A percentile compares a stretch with the other conserved stretches of the same genome.
phyloP scores from a whole-genome alignment of 768 basidiomycete species.

The Russula sp. region DNA sequence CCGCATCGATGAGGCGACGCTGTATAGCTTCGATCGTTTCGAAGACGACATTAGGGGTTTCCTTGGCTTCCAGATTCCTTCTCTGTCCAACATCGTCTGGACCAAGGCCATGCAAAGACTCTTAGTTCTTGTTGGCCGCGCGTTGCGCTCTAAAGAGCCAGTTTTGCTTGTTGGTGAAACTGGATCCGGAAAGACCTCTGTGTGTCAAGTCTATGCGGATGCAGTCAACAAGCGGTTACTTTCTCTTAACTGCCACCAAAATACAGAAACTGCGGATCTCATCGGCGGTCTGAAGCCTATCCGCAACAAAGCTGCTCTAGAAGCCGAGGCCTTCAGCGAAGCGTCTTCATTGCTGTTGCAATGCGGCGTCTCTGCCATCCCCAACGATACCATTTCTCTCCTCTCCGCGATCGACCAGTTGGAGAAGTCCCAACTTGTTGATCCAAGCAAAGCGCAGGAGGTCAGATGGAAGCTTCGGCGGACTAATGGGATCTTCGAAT shows the following conservation, averaged over 20 bases:
- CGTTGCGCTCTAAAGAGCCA: constrained; percentile 86
- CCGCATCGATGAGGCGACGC: constrained; percentile 57
- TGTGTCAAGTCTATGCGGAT: constrained; percentile 84
- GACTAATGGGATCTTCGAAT: constrained; percentile 83
- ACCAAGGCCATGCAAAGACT: constrained; percentile 89
- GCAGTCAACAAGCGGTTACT: constrained; percentile 54
- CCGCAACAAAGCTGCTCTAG: constrained; percentile 59
- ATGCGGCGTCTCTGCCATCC: constrained; percentile 33
- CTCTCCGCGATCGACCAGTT: constrained; percentile 27
- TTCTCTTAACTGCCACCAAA: constrained; percentile 92
- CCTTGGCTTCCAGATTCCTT: constrained; percentile 51
- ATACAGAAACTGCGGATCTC: constrained; percentile 95
- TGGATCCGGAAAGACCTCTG: constrained; percentile 94
- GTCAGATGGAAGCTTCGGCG: constrained; percentile 42
- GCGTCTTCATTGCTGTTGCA: constrained; percentile 37
- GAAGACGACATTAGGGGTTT: constrained; percentile 38
- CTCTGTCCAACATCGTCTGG: constrained; percentile 66
- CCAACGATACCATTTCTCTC: constrained; percentile 29
- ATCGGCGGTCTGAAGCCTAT: constrained; percentile 90
- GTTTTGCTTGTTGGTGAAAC: constrained; percentile 96
- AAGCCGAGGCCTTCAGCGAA: constrained; percentile 46
- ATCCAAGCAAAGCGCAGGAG: constrained; percentile 31
- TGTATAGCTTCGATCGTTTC: constrained; percentile 57
- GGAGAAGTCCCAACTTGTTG: constrained; percentile 19
- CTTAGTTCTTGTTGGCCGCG: constrained; percentile 78